These are phyloP conservation scores for Cystofilobasidium macerans DNA, from an alignment of 768 basidiomycete species.

Conservation along the genomic window DNA sequence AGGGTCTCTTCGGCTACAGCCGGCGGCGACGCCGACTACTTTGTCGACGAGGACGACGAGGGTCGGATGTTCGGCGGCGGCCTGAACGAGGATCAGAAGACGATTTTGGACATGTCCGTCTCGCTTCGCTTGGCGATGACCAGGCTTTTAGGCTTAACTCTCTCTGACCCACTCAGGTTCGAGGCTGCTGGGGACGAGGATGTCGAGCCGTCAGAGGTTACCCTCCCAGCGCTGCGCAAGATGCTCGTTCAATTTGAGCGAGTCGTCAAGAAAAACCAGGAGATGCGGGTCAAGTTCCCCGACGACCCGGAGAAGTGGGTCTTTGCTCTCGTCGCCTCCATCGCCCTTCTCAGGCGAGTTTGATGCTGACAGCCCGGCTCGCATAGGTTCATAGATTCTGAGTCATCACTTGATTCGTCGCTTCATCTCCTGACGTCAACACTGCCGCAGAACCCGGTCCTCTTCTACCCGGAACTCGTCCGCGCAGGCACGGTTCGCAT, in stretches of 20 bases:
- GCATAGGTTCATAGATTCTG: slow-evolving; percentile 94
- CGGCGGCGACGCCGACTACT: slow-evolving; percentile 81
- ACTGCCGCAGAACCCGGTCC: slow-evolving; percentile 51
- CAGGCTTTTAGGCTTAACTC: no score
- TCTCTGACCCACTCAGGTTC: slow-evolving; percentile 43
- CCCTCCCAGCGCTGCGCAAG: slow-evolving; percentile 58
- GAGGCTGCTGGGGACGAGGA: slow-evolving; percentile 56
- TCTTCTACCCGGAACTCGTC: slow-evolving; percentile 83
- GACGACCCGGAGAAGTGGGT: slow-evolving; percentile 79
- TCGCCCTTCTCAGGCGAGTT: not conserved
- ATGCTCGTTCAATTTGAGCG: slow-evolving; percentile 72
- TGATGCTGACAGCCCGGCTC: no score
- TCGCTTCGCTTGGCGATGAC: not conserved
- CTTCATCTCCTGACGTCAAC: slow-evolving; percentile 66
- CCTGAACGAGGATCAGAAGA: slow-evolving; percentile 77
- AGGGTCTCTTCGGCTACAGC: slow-evolving; percentile 48
- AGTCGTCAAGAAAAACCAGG: slow-evolving; percentile 85
- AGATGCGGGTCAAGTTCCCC: slow-evolving; percentile 88
- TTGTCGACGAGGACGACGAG: slow-evolving; percentile 68
- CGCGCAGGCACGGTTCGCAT: slow-evolving; percentile 57
- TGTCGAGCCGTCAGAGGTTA: slow-evolving; percentile 58
- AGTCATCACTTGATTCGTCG: slow-evolving; percentile 80
- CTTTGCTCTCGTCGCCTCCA: not conserved
- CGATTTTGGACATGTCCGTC: slow-evolving; percentile 69
- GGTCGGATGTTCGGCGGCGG: slow-evolving; percentile 91